phyloP scores from a whole-genome alignment of 768 basidiomycete genomes.

The Glaciozyma martinii region DNA sequence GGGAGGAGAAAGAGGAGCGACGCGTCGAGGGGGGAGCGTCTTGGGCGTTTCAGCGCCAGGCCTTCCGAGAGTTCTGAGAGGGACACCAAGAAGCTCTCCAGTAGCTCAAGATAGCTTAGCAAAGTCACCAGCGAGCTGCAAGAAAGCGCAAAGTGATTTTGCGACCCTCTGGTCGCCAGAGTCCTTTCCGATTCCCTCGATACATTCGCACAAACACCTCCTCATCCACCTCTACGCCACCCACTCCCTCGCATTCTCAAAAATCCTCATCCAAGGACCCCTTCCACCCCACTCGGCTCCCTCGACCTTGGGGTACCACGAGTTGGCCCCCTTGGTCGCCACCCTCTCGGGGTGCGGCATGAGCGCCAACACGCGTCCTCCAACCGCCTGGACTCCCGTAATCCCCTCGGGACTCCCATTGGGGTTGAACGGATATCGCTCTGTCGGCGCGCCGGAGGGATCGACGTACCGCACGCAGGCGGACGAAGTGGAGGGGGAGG shows the following conservation, averaged over 20 bases:
- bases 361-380: constrained; percentile 82
- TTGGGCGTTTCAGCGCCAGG: no score
- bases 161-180: no score
- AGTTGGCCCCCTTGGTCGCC: constrained; percentile 62
- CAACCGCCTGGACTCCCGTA: constrained; percentile 74
- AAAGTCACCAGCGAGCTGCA: no score
- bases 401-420: constrained; percentile 66
- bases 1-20: no score
- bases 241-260: constrained; percentile 68
- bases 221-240: constrained; percentile 20
- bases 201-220: no score
- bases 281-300: constrained; percentile 56
- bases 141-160: no score
- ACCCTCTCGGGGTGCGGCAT: constrained; percentile 98
- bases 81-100: no score
- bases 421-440: constrained; percentile 43
- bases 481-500: constrained; percentile 43
- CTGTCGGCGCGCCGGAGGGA: constrained; percentile 15
- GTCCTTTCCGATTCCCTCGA: no score
- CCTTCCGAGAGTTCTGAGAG: no score
- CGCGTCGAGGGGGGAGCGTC: no score
- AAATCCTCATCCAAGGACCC: constrained; percentile 92
- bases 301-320: constrained; percentile 70
- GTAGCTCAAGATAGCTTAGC: no score
- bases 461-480: constrained; percentile 81